A percentile compares a stretch with the other conserved stretches of the same genome.
phyloP scores from a whole-genome alignment of 176 grass and related monocot species.

The Musa schizocarpa region DNA sequence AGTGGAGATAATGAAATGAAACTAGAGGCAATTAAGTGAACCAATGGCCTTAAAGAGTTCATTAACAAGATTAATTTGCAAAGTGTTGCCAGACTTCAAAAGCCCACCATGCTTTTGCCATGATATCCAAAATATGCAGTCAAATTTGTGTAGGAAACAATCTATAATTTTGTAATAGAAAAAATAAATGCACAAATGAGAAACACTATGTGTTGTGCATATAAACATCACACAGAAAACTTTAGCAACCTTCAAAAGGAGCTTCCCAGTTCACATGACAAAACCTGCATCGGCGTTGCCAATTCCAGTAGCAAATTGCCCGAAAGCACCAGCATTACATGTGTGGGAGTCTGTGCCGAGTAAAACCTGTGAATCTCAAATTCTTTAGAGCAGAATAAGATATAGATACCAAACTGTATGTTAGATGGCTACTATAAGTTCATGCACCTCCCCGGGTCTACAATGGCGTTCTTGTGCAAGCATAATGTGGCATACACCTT shows the following conservation, averaged over 20 bases:
- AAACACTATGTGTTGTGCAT: background rate
- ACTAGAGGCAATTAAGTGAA: too few relatives aligned
- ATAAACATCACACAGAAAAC: background rate
- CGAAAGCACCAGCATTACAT: constrained; percentile 96
- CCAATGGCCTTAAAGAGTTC: too few relatives aligned
- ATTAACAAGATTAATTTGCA: background rate
- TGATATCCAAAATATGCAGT: background rate
- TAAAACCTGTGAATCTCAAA: constrained; percentile 53
- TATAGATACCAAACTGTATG: background rate
- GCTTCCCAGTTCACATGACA: constrained; percentile 80
- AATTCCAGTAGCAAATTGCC: constrained; percentile 94
- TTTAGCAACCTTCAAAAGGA: constrained; percentile 70
- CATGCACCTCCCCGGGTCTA: constrained; percentile 75
- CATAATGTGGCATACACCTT: constrained; percentile 84
- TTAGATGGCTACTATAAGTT: background rate
- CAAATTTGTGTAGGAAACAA: background rate
- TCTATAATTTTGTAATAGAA: too few relatives aligned
- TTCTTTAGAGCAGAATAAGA: background rate
- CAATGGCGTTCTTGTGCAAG: constrained; percentile 97
- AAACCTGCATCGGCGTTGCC: constrained; percentile 97
- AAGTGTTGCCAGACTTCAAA: background rate
- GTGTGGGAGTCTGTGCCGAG: constrained; percentile 93
- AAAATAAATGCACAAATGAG: background rate
- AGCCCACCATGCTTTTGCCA: background rate
- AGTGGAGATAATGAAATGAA: too few relatives aligned